Evolutionary conservation across 2,329 filamentous ascomycete genomes (phyloP).

Genomic region (Pleurostoma richardsiae): DNA sequence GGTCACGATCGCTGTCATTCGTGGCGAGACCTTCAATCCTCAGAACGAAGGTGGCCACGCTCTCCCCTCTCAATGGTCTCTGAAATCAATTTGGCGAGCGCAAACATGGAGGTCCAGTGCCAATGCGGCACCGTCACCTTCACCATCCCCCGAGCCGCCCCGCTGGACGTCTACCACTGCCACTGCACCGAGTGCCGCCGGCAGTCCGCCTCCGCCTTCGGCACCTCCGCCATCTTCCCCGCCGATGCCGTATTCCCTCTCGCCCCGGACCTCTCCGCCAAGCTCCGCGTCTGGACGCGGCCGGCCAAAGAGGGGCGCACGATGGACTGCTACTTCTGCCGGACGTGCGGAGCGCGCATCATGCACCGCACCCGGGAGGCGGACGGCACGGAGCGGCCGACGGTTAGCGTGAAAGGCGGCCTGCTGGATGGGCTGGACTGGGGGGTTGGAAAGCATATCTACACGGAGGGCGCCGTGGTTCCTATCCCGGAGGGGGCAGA

Average conservation of each 20-base stretch:
- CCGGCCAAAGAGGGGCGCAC: constrained; percentile 18
- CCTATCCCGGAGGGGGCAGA: constrained; percentile 29
- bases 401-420: constrained; percentile 41
- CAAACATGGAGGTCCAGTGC: constrained; percentile 11
- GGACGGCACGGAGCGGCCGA: constrained; percentile 28
- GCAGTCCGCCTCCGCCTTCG: constrained; percentile 27
- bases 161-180: constrained; percentile 23
- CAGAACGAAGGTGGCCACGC: too few relatives aligned
- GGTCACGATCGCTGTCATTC: too few relatives aligned
- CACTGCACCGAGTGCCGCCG: constrained; percentile 31
- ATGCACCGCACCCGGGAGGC: constrained; percentile 34
- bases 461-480: constrained; percentile 35
- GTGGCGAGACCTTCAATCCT: too few relatives aligned
- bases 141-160: constrained; percentile 17
- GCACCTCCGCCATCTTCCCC: constrained; percentile 28
- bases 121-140: constrained; percentile 26
- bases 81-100: too few relatives aligned
- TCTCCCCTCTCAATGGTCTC: too few relatives aligned
- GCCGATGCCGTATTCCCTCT: constrained; percentile 25
- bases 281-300: constrained; percentile 20
- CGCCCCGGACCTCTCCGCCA: constrained; percentile 14
- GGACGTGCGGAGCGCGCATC: constrained; percentile 34
- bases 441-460: constrained; percentile 37
- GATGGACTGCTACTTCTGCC: constrained; percentile 28
- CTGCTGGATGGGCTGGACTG: constrained; percentile 34